Evolutionary conservation across 805 yeast genomes (phyloP).

Genomic region (Cyberlindnera suaveolens): DNA sequence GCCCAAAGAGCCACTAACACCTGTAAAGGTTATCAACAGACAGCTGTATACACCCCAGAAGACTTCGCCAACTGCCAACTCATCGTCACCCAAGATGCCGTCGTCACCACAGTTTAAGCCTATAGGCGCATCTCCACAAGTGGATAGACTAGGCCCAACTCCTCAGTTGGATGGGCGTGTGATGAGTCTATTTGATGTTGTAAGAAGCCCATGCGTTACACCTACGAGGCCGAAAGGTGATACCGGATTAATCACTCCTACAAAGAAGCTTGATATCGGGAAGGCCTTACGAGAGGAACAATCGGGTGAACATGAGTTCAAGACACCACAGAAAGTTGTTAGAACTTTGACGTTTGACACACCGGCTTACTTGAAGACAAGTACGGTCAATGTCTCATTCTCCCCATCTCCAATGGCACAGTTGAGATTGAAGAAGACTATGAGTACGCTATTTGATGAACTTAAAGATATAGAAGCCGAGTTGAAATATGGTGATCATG

Average conservation of each 20-base stretch:
- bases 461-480: constrained; percentile 31
- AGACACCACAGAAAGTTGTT: constrained; percentile 15
- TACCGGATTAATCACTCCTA: constrained; percentile 7
- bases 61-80: constrained; percentile 14
- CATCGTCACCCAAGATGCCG: not conserved
- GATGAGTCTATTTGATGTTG: constrained; percentile 57
- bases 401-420: constrained; percentile 27
- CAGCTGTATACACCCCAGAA: constrained; percentile 18
- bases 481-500: constrained; percentile 20
- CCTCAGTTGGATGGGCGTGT: constrained; percentile 81
- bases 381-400: constrained; percentile 5
- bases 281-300: constrained; percentile 6
- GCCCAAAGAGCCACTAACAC: not conserved
- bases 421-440: constrained; percentile 25
- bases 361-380: constrained; percentile 37
- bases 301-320: constrained; percentile 1
- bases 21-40: constrained; percentile 3
- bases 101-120: not conserved
- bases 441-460: constrained; percentile 44
- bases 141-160: constrained; percentile 67
- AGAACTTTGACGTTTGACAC: constrained; percentile 23
- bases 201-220: constrained; percentile 13
- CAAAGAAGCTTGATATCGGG: constrained; percentile 9
- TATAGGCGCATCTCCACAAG: constrained; percentile 2
- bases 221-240: constrained; percentile 8